Evolutionary conservation across 1,284 basidiomycete genomes (phyloP).

Genomic region (Ustilago nuda): DNA sequence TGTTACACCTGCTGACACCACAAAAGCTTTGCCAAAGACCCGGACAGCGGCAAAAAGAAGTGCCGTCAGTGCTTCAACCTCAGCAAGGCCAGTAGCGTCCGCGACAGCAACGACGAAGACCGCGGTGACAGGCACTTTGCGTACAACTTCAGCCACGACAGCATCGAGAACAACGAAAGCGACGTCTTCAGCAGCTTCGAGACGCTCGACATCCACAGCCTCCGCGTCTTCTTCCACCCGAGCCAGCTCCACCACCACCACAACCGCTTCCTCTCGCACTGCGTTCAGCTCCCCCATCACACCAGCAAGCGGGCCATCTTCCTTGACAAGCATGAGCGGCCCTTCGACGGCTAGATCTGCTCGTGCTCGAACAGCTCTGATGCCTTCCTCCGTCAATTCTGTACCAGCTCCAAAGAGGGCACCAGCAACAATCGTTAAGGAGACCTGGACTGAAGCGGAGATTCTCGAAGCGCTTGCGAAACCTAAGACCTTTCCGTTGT

Average conservation of each 20-base stretch:
- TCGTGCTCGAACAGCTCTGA: slow-evolving; percentile 1
- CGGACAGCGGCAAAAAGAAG: slow-evolving; percentile 11
- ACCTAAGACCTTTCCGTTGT: slow-evolving; percentile 8
- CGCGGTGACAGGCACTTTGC: slow-evolving; percentile 8
- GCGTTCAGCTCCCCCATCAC: background rate
- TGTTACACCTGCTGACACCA: background rate
- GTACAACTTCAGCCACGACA: slow-evolving; percentile 6
- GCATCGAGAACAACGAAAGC: slow-evolving; percentile 5
- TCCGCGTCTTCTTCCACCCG: slow-evolving; percentile 15
- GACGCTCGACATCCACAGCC: slow-evolving; percentile 16
- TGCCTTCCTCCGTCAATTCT: background rate
- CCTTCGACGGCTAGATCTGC: slow-evolving; percentile 12
- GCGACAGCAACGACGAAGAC: background rate
- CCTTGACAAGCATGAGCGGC: background rate
- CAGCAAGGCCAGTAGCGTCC: background rate
- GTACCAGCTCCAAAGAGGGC: background rate
- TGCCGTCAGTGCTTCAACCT: background rate
- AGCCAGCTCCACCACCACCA: slow-evolving; percentile 15
- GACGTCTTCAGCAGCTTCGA: slow-evolving; percentile 21
- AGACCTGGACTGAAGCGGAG: slow-evolving; percentile 31
- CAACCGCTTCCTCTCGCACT: slow-evolving; percentile 18
- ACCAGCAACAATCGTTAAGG: background rate
- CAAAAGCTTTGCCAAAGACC: slow-evolving; percentile 15
- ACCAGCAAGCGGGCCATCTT: slow-evolving; percentile 6
- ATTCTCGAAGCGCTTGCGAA: slow-evolving; percentile 23